phyloP scores from a whole-genome alignment of 78 protist species.

The Isochrysis galbana region DNA sequence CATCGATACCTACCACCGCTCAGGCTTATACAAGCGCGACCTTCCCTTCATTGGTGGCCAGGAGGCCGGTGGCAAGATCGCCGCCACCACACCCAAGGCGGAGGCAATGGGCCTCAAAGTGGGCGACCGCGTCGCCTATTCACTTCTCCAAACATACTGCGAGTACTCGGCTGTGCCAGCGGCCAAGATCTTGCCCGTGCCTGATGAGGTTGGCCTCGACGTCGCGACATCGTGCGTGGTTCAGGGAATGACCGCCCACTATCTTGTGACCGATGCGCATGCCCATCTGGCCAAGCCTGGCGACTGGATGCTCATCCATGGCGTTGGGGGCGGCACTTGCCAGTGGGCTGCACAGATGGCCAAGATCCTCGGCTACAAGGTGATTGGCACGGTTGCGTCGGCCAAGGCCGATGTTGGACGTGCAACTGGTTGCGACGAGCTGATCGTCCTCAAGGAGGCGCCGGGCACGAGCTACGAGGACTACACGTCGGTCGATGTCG shows the following conservation, averaged over 20 bases:
- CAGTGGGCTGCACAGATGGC: conserved; percentile 59
- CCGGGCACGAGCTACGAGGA: conserved; percentile 22
- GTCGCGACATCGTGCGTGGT: background rate
- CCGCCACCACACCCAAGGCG: background rate
- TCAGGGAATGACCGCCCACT: conserved; percentile 42
- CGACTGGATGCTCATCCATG: conserved; percentile 45
- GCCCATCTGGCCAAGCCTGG: conserved; percentile 36
- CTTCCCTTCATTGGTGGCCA: conserved; percentile 44
- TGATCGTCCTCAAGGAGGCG: conserved; percentile 26
- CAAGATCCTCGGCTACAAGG: conserved; percentile 41
- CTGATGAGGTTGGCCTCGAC: background rate
- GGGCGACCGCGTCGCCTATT: conserved; percentile 19
- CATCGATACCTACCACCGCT: conserved; percentile 52
- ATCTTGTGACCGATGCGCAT: background rate
- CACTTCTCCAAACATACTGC: conserved; percentile 24
- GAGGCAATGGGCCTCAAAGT: background rate
- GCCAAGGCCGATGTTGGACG: background rate
- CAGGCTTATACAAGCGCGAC: background rate
- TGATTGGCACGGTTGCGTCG: conserved; percentile 34
- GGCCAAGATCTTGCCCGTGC: conserved; percentile 6
- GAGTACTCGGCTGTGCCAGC: conserved; percentile 42
- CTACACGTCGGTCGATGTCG: conserved; percentile 35
- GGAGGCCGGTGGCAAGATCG: conserved; percentile 5
- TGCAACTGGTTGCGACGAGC: conserved; percentile 39
- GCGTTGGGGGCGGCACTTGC: conserved; percentile 55